Evolutionary conservation across 2,329 filamentous ascomycete species (phyloP).

Genomic region (Arthrocladium fulminans): DNA sequence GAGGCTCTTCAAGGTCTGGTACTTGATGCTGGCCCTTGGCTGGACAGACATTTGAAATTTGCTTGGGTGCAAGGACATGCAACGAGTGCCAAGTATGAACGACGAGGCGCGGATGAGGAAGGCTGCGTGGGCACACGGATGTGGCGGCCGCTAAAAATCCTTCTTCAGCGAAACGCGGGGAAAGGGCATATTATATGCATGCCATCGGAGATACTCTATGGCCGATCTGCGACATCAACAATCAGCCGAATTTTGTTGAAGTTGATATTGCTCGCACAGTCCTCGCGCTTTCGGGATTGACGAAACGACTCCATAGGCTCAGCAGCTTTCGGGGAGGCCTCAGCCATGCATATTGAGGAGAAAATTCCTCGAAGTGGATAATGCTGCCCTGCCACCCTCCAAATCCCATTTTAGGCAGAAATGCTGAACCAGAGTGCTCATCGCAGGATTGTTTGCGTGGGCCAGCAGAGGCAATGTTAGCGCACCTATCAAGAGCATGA

Average conservation of each 20-base stretch:
- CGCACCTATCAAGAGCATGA: neutral
- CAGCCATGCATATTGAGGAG: neutral
- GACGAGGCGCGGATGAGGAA: too few relatives aligned
- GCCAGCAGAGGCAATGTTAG: neutral
- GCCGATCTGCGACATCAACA: neutral
- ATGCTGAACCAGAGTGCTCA: neutral
- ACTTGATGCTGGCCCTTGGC: too few relatives aligned
- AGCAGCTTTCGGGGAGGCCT: neutral
- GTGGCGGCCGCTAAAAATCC: neutral
- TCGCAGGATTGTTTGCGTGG: neutral
- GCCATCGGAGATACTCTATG: neutral
- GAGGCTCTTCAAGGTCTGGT: too few relatives aligned
- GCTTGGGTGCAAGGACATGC: too few relatives aligned
- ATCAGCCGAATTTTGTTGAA: neutral
- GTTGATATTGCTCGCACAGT: neutral
- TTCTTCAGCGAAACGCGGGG: constrained; percentile 5
- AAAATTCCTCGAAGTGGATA: neutral
- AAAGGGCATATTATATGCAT: neutral
- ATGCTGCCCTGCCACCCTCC: neutral
- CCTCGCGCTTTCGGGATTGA: too few relatives aligned
- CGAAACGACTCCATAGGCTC: neutral
- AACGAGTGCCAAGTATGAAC: too few relatives aligned
- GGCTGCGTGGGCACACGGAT: too few relatives aligned
- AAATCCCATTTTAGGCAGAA: neutral
- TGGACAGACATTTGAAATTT: too few relatives aligned